These are phyloP conservation scores for Acarospora socialis DNA, from an alignment of 2,329 filamentous ascomycete species.

Conservation along the genomic window DNA sequence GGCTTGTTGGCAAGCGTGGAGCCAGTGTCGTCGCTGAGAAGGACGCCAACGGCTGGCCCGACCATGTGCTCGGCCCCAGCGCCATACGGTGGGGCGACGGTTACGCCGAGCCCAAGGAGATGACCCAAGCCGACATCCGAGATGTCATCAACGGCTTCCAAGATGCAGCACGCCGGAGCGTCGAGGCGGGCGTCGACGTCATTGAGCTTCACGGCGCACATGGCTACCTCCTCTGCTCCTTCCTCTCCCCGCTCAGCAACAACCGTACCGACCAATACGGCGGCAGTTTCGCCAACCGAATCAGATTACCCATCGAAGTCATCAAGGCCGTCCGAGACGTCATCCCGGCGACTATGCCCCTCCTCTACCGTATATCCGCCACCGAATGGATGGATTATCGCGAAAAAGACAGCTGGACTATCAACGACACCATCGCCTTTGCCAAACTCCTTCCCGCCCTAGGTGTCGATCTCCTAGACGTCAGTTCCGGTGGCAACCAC, in stretches of 20 bases:
- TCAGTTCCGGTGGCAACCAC: constrained; percentile 32
- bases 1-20: no score
- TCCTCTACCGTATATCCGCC: constrained; percentile 23
- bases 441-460: constrained; percentile 27
- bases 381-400: constrained; percentile 26
- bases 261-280: constrained; percentile 35
- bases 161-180: constrained; percentile 35
- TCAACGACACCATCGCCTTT: constrained; percentile 25
- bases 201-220: constrained; percentile 40
- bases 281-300: constrained; percentile 15
- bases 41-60: constrained; percentile 23
- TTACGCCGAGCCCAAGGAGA: constrained; percentile 34
- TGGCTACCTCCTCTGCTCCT: constrained; percentile 34
- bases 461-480: constrained; percentile 32
- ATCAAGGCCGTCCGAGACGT: background rate
- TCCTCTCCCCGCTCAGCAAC: constrained; percentile 28
- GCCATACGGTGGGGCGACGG: constrained; percentile 17
- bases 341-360: constrained; percentile 11
- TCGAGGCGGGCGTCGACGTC: constrained; percentile 38
- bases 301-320: background rate
- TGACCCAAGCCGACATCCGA: constrained; percentile 41
- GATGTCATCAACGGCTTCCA: constrained; percentile 40
- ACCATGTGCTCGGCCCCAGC: constrained; percentile 18
- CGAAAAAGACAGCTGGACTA: constrained; percentile 26
- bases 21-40: no score